These are phyloP conservation scores for Saturnispora kantuleensis DNA, from an alignment of 805 yeast genomes.

Conservation along the genomic window DNA sequence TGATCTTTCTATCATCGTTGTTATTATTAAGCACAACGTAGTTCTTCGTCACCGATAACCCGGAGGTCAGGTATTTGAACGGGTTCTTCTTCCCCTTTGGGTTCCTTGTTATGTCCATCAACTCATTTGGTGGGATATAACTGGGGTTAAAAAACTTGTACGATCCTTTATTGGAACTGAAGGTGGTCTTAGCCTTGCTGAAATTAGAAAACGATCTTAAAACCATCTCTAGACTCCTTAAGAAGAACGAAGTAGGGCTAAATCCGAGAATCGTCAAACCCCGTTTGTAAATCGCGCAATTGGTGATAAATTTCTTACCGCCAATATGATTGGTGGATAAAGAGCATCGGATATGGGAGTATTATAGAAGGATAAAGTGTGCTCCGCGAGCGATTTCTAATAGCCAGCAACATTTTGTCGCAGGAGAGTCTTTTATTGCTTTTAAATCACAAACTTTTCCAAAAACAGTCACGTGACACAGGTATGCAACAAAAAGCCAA, in stretches of 20 bases:
- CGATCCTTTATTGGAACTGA: slow-evolving; percentile 14
- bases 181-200: slow-evolving; percentile 7
- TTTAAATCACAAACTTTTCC: too few species aligned
- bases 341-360: too few species aligned
- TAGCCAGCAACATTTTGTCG: too few species aligned
- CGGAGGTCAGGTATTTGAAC: slow-evolving; percentile 19
- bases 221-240: not conserved
- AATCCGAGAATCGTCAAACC: not conserved
- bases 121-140: slow-evolving; percentile 23
- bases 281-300: not conserved
- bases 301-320: not conserved
- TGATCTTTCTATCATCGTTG: slow-evolving; percentile 12
- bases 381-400: too few species aligned
- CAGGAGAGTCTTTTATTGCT: too few species aligned
- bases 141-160: slow-evolving; percentile 26
- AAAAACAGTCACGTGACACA: too few species aligned
- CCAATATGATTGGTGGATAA: too few species aligned
- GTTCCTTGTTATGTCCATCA: slow-evolving; percentile 21
- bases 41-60: slow-evolving; percentile 21
- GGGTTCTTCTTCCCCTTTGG: slow-evolving; percentile 15
- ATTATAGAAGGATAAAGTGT: too few species aligned
- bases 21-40: slow-evolving; percentile 21
- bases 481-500: too few species aligned
- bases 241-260: too few species aligned
- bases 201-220: slow-evolving; percentile 1